A percentile compares a stretch with the other conserved stretches of the same genome.
These are phyloP conservation scores for Arbutus unedo DNA, from an alignment of 148 eudicot genomes.

Conservation along the genomic window DNA sequence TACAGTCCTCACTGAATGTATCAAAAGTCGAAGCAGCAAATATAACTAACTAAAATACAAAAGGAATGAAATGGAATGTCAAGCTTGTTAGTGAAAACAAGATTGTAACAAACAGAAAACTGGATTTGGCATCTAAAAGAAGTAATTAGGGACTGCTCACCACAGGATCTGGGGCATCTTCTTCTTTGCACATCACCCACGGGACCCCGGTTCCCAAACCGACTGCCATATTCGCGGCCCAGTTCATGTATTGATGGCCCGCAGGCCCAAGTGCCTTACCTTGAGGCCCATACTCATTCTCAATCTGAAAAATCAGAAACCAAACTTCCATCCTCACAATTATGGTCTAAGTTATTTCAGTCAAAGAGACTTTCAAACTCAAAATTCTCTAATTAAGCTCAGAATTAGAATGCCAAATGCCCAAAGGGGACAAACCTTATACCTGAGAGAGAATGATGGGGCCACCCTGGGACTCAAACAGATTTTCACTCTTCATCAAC, in stretches of 20 bases:
- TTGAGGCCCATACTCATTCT: slow-evolving; percentile 31
- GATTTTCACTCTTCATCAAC: slow-evolving; percentile 67
- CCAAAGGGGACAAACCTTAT: slow-evolving; percentile 4
- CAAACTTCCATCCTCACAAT: neutral
- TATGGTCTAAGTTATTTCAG: neutral
- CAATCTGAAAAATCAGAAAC: slow-evolving; percentile 23
- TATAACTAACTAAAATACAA: neutral
- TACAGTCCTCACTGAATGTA: neutral
- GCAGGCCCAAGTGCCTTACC: slow-evolving; percentile 21
- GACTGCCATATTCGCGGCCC: slow-evolving; percentile 35
- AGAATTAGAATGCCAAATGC: neutral
- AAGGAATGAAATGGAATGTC: neutral
- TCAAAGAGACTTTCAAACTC: neutral
- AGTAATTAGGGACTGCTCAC: slow-evolving; percentile 11
- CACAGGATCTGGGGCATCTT: slow-evolving; percentile 31
- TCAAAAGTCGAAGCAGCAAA: neutral
- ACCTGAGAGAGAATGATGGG: slow-evolving; percentile 95
- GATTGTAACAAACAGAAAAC: neutral
- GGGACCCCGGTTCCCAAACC: slow-evolving; percentile 32
- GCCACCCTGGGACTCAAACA: slow-evolving; percentile 87
- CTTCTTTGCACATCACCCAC: slow-evolving; percentile 38
- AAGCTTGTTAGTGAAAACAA: too few relatives aligned
- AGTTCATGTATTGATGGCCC: slow-evolving; percentile 22
- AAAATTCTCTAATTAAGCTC: neutral
- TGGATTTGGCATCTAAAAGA: neutral